Conservation (phyloP, 2,329 filamentous ascomycete genomes). For the Arthrobotrys entomopaga region DNA sequence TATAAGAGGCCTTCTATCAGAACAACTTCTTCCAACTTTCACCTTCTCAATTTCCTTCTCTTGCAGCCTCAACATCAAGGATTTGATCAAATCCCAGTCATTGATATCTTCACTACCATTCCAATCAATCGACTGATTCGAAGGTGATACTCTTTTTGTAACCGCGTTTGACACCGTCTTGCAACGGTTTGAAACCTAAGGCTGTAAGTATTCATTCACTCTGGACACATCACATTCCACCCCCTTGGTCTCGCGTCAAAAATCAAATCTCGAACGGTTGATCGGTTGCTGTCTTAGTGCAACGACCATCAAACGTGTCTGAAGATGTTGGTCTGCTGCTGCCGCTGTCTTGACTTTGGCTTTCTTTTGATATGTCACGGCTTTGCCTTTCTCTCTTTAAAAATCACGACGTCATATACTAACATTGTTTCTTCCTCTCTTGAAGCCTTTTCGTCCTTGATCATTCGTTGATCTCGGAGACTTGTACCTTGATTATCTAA, state of each 20-base stretch:
- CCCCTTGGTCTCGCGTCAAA: not conserved
- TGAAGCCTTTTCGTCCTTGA: constrained; percentile 35
- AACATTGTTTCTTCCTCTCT: constrained; percentile 14
- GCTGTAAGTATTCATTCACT: constrained; percentile 27
- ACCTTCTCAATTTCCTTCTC: not conserved
- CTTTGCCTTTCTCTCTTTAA: not conserved
- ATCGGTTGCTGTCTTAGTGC: not conserved
- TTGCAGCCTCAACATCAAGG: not conserved
- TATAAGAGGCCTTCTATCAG: not conserved
- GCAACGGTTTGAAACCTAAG: constrained; percentile 40
- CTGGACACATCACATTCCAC: not conserved
- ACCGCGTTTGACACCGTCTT: constrained; percentile 22
- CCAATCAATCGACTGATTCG: too few relatives aligned
- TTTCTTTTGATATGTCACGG: not conserved
- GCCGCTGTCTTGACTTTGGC: not conserved
- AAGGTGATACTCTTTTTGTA: constrained; percentile 11
- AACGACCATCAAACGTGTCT: not conserved
- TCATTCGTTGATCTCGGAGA: constrained; percentile 47
- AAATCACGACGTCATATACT: constrained; percentile 13
- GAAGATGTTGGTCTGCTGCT: not conserved
- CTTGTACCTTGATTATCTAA: not conserved
- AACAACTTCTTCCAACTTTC: not conserved
- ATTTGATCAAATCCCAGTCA: too few relatives aligned
- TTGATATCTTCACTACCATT: too few relatives aligned
- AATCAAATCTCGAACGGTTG: not conserved